Base-by-base conservation (phyloP, 192 early-diverging fungal species). In the Podila verticillata region DNA sequence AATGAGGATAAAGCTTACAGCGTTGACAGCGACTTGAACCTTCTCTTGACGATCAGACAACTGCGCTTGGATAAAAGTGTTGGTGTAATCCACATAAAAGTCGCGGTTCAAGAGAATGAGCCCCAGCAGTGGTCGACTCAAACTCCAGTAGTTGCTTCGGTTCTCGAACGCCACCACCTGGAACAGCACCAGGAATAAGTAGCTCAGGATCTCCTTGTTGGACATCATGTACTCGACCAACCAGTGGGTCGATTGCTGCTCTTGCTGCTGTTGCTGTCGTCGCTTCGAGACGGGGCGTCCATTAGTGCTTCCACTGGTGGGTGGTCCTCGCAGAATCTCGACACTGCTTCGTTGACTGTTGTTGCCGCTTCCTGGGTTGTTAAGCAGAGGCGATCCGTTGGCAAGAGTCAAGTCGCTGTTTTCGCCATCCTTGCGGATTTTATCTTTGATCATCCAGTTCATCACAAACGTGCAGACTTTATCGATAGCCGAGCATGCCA, bases 121-220 rank as follows among this genome's bases (percentile, higher is more conserved):
- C 7, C 90, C 90, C 71, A 96, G 86, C 58, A 97, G 84, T 13
- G 96, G 95, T 22, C 95, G 81, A 51, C 93, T 93, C 31, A 96
- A 83, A 35, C 90, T 89, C 95, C 95, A 96, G 72, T 94, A 89
- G 68, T 94, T 95, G 32, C 87, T 85, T 7, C 88, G 80, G 64
- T 95, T 94, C 65, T 96, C 95, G 72, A 96, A 93, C 29, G 95
- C 71, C 20, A 96, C 84, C 20, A 90, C 87, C 49, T 94, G 91
- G 69, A 97, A 89, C 57, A 95, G 73, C 0, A 88, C 84, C 29
- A 81, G 61, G 61, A 96, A 85, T 66, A 95, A 66, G 31, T 87
- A 92, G 49, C 86, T 84, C 36, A 93, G 70, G 10, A 95, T 80
- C 24, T 93, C 88, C 10, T 89, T 84, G 49, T 92, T 85, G 48